These are phyloP conservation scores for Russula sp. DNA, from an alignment of 768 basidiomycete species.

Conservation along the genomic window DNA sequence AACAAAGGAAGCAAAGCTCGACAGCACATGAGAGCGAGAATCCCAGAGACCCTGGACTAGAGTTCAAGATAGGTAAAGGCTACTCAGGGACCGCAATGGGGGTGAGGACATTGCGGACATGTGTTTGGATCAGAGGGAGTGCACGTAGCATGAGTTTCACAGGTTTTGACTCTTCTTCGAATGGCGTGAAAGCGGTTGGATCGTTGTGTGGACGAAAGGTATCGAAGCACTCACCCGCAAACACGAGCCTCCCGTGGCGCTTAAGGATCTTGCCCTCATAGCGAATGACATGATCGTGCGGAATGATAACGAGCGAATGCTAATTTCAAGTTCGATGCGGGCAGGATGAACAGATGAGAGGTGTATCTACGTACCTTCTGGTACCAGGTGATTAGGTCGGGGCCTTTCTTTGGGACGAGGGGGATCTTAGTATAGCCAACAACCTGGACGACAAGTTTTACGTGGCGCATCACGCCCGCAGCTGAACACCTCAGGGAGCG, in stretches of 20 bases:
- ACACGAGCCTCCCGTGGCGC: conserved; percentile 58
- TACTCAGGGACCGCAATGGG: neutral
- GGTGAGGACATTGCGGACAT: conserved; percentile 17
- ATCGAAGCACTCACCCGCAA: conserved; percentile 47
- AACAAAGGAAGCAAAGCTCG: conserved; percentile 2
- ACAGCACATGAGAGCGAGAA: neutral
- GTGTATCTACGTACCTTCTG: conserved; percentile 41
- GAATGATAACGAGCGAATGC: conserved; percentile 70
- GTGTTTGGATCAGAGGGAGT: conserved; percentile 21
- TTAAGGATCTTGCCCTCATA: conserved; percentile 40
- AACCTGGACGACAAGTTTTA: conserved; percentile 23
- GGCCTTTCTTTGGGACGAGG: conserved; percentile 21
- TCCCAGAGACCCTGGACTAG: neutral
- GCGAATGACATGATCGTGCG: conserved; percentile 51
- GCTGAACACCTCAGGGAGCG: conserved; percentile 30
- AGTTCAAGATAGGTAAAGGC: neutral
- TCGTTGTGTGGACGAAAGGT: neutral
- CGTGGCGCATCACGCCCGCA: conserved; percentile 44
- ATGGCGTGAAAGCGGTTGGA: neutral
- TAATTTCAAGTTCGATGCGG: conserved; percentile 30
- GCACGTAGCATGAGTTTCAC: conserved; percentile 57
- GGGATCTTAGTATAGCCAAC: conserved; percentile 23
- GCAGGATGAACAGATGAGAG: neutral
- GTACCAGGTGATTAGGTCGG: conserved; percentile 51
- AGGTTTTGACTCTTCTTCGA: conserved; percentile 62